Conservation (phyloP, 2,329 filamentous ascomycete genomes). For the Botrytis fragariae region DNA sequence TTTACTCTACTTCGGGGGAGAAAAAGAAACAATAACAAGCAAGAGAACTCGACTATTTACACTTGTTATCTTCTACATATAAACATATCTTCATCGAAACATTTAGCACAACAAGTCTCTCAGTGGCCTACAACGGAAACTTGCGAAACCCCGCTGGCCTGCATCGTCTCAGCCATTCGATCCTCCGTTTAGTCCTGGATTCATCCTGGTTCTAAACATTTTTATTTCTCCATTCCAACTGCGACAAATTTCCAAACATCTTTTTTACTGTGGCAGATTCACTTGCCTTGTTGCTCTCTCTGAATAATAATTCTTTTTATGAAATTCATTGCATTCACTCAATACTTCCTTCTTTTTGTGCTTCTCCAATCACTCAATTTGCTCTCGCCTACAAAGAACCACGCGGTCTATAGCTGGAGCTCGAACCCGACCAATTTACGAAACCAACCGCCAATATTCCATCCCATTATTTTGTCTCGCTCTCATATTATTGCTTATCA, state of each 20-base stretch:
- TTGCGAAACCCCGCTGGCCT: slow-evolving; percentile 18
- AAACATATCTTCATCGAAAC: background rate
- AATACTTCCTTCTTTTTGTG: background rate
- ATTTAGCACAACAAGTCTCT: slow-evolving; percentile 1
- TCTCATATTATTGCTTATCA: slow-evolving; percentile 39
- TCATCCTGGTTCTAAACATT: slow-evolving; percentile 20
- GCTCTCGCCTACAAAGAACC: slow-evolving; percentile 31
- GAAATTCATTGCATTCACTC: slow-evolving; percentile 3
- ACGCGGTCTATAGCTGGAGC: slow-evolving; percentile 25
- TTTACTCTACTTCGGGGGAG: background rate
- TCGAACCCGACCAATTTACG: slow-evolving; percentile 26
- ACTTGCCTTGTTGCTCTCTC: background rate
- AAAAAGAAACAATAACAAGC: background rate
- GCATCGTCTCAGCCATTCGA: slow-evolving; percentile 21
- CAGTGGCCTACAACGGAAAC: slow-evolving; percentile 17
- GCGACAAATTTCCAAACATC: slow-evolving; percentile 17
- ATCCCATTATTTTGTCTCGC: slow-evolving; percentile 29
- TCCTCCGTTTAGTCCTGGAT: slow-evolving; percentile 17
- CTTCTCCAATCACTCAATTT: background rate
- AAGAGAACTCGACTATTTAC: background rate
- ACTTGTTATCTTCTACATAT: background rate
- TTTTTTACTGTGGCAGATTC: slow-evolving; percentile 15
- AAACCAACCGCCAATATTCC: slow-evolving; percentile 27
- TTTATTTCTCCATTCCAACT: slow-evolving; percentile 21
- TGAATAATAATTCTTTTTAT: slow-evolving; percentile 5